Conservation (phyloP, 768 basidiomycete genomes). For the Rhodotorula kratochvilovae region DNA sequence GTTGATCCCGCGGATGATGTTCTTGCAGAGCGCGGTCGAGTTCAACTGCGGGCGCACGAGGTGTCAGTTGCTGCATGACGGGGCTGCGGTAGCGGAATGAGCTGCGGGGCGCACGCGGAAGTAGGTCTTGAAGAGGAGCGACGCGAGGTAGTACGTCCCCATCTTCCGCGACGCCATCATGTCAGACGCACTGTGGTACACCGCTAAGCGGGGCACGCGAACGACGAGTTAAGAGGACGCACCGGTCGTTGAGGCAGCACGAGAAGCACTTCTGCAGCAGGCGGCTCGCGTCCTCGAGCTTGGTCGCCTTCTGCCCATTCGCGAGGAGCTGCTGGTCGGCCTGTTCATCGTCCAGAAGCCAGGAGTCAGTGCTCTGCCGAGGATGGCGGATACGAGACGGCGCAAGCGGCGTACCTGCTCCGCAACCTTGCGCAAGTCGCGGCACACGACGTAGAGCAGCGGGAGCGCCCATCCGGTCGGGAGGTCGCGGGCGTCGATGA, state of each 20-base stretch:
- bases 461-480: slow-evolving; percentile 38
- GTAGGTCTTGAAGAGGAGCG: slow-evolving; percentile 85
- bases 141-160: slow-evolving; percentile 89
- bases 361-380: too few species aligned
- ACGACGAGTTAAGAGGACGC: slow-evolving; percentile 26
- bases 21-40: slow-evolving; percentile 84
- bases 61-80: too few species aligned
- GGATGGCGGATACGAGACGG: too few species aligned
- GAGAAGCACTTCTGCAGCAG: slow-evolving; percentile 41
- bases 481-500: slow-evolving; percentile 21
- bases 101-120: slow-evolving; percentile 73
- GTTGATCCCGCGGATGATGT: slow-evolving; percentile 79
- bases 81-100: too few species aligned
- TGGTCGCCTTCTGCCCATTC: slow-evolving; percentile 27
- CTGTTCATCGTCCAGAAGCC: background rate
- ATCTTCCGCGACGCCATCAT: slow-evolving; percentile 72
- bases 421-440: slow-evolving; percentile 34
- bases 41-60: slow-evolving; percentile 59
- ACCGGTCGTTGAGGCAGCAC: slow-evolving; percentile 78
- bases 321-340: slow-evolving; percentile 23
- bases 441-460: slow-evolving; percentile 36
- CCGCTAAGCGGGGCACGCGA: background rate
- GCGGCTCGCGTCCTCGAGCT: slow-evolving; percentile 41
- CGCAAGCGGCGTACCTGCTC: slow-evolving; percentile 18
- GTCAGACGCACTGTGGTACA: slow-evolving; percentile 5